A percentile compares a stretch with the other conserved stretches of the same genome.
Evolutionary conservation across 1,139 yeast genomes (phyloP).

Genomic region (Nakaseomyces glabratus): DNA sequence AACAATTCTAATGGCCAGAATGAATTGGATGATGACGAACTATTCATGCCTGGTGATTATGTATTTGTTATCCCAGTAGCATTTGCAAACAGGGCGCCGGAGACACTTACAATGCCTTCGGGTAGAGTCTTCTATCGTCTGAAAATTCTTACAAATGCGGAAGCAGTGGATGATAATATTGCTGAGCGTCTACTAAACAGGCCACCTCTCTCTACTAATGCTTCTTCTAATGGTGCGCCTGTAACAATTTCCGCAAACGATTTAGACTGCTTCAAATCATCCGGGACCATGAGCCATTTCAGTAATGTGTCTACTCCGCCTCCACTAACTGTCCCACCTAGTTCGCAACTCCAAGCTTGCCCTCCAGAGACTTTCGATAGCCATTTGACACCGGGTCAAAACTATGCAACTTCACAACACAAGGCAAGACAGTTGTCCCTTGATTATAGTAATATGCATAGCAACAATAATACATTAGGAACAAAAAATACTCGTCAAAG

Average conservation of each 20-base stretch:
- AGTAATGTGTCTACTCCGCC: too few species aligned
- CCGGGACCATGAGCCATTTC: too few species aligned
- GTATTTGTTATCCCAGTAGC: conserved; percentile 61
- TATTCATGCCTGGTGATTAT: conserved; percentile 50
- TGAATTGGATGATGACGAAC: conserved; percentile 9
- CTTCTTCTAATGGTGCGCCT: background rate
- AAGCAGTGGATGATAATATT: background rate
- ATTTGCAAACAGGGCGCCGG: conserved; percentile 61
- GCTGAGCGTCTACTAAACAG: background rate
- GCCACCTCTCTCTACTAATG: background rate
- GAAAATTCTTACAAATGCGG: conserved; percentile 1
- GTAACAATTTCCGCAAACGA: background rate
- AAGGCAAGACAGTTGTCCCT: background rate
- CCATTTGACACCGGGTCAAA: background rate
- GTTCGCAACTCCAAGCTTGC: too few species aligned
- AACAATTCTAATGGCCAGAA: conserved; percentile 6
- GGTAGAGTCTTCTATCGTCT: conserved; percentile 17
- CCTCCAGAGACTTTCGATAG: too few species aligned
- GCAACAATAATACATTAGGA: background rate
- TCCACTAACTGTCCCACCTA: too few species aligned
- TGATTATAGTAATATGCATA: conserved; percentile 3
- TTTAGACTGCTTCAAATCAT: background rate
- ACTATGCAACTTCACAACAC: background rate
- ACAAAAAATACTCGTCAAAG: background rate
- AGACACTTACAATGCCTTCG: conserved; percentile 47